A percentile compares a stretch with the other conserved stretches of the same genome.
phyloP scores from a whole-genome alignment of 169 alveolate genomes.

The Plasmodium vivax region DNA sequence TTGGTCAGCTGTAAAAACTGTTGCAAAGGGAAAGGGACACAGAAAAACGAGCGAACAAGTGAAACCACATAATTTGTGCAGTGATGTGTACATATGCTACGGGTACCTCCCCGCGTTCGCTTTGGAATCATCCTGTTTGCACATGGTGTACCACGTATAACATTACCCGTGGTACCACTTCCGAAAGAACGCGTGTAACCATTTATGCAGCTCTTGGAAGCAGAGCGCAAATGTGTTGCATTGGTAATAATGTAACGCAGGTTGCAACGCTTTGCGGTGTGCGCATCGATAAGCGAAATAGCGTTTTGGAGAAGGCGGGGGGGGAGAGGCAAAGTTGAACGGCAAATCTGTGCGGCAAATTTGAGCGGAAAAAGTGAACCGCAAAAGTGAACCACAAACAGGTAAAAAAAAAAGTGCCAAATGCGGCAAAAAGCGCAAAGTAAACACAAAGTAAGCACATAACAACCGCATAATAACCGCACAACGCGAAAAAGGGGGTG shows the following conservation, averaged over 20 bases:
- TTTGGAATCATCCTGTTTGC: not conserved
- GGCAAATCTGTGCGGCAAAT: not conserved
- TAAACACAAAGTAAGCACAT: not conserved
- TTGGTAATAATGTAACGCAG: not conserved
- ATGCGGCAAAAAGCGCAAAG: not conserved
- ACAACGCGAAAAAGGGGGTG: constrained; percentile 15
- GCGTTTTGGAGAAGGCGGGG: not conserved
- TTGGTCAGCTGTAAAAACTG: not conserved
- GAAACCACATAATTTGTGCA: not conserved
- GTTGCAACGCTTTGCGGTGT: not conserved
- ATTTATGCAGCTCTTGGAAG: not conserved
- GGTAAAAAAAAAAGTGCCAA: not conserved
- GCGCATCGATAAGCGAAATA: not conserved
- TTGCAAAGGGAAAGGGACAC: not conserved
- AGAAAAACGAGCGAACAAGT: not conserved
- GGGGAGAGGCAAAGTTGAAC: not conserved
- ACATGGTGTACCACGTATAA: not conserved
- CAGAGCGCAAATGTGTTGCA: not conserved
- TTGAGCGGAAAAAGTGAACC: not conserved
- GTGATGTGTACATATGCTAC: not conserved
- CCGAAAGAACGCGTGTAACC: not conserved
- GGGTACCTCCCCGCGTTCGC: not conserved
- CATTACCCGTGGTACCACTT: not conserved
- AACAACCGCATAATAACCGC: not conserved
- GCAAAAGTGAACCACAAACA: not conserved